These are phyloP conservation scores for Tolypocladium guangdongense DNA, from an alignment of 2,329 filamentous ascomycete genomes.

Conservation along the genomic window DNA sequence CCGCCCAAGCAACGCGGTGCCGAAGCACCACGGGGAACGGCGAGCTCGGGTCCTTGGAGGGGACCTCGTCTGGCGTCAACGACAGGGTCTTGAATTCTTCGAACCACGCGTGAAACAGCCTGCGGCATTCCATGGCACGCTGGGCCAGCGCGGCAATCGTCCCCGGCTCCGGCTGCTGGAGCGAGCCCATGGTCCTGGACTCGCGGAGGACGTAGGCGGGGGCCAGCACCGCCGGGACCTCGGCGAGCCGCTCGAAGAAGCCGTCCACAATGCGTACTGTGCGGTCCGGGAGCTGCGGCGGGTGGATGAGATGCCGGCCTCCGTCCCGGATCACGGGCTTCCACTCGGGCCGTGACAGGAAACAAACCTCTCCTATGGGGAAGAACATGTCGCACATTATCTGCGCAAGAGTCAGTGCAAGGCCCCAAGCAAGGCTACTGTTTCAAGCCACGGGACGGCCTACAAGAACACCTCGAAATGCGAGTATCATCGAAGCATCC, in stretches of 20 bases:
- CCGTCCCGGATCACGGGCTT: constrained; percentile 18
- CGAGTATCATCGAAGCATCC: constrained; percentile 26
- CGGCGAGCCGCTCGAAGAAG: constrained; percentile 22
- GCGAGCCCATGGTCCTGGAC: constrained; percentile 9
- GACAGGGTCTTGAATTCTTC: constrained; percentile 13
- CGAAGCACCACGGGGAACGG: constrained; percentile 21
- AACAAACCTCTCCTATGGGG: constrained; percentile 21
- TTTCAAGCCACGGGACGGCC: background rate
- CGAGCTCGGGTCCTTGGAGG: constrained; percentile 18
- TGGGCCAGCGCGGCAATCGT: constrained; percentile 17
- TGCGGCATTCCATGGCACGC: constrained; percentile 15
- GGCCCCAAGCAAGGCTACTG: too few species aligned
- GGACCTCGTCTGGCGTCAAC: constrained; percentile 15
- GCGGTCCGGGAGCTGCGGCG: constrained; percentile 9
- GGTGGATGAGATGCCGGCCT: constrained; percentile 15
- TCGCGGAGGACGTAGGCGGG: constrained; percentile 21
- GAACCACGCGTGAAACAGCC: constrained; percentile 22
- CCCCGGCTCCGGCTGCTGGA: constrained; percentile 13
- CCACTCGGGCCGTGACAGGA: constrained; percentile 25
- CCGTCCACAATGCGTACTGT: constrained; percentile 17
- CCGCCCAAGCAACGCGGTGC: constrained; percentile 21
- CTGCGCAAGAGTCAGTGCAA: constrained; percentile 8
- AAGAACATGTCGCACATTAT: constrained; percentile 28
- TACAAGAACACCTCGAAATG: constrained; percentile 24
- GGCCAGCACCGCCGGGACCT: constrained; percentile 21